phyloP scores from a whole-genome alignment of 257 asterid genomes.

The Solanum corneliomulleri region DNA sequence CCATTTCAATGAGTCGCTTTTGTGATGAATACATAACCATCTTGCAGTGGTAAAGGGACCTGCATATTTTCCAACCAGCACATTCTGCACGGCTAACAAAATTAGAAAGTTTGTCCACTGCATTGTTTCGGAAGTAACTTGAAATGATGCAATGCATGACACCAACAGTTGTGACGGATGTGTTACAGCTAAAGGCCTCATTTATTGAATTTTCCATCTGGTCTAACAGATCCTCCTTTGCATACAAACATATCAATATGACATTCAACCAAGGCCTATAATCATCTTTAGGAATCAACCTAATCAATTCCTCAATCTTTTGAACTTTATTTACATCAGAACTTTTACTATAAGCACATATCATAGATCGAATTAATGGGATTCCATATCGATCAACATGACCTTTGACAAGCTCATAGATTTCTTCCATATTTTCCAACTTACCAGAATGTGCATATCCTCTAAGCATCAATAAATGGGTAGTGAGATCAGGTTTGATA shows the following conservation, averaged over 20 bases:
- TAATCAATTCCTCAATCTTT: constrained; percentile 49
- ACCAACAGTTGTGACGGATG: constrained; percentile 20
- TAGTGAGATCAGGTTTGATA: constrained; percentile 29
- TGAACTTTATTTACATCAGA: constrained; percentile 37
- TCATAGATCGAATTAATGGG: constrained; percentile 50
- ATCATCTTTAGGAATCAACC: constrained; percentile 40
- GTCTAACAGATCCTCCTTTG: constrained; percentile 55
- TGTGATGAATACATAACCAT: constrained; percentile 70
- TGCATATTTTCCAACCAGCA: constrained; percentile 69
- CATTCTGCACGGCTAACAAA: constrained; percentile 50
- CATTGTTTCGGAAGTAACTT: constrained; percentile 58
- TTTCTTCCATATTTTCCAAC: constrained; percentile 70
- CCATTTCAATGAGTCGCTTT: constrained; percentile 78
- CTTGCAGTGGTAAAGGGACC: constrained; percentile 74
- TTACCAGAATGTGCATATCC: constrained; percentile 71
- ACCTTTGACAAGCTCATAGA: constrained; percentile 41
- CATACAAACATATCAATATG: constrained; percentile 54
- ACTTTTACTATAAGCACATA: constrained; percentile 61
- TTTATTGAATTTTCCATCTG: constrained; percentile 53
- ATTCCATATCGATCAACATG: constrained; percentile 24
- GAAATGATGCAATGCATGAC: constrained; percentile 50
- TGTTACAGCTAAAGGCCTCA: constrained; percentile 49
- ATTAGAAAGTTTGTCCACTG: constrained; percentile 61
- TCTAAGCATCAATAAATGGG: constrained; percentile 64
- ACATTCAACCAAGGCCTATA: constrained; percentile 68